Conservation (phyloP, 192 early-diverging fungal species). For the Mortierella claussenii region DNA sequence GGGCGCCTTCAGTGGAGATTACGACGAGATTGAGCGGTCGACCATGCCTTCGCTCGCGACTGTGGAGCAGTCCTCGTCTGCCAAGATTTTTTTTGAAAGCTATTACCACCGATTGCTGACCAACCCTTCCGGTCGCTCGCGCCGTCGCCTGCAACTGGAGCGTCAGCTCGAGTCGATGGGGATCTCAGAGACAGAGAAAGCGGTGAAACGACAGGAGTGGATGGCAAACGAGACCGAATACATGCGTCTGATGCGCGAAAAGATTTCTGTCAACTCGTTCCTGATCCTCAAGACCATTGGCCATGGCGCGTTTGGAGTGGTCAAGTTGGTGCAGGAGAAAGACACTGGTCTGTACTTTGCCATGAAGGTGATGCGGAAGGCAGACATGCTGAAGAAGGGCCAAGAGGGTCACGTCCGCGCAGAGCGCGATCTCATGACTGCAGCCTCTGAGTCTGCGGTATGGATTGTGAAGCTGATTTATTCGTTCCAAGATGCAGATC, state of each 20-base stretch:
- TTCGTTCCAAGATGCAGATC: conserved; percentile 89
- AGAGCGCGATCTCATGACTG: conserved; percentile 79
- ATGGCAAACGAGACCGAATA: conserved; percentile 61
- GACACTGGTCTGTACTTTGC: conserved; percentile 81
- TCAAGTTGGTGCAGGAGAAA: conserved; percentile 79
- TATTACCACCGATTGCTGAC: conserved; percentile 66
- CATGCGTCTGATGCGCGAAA: conserved; percentile 58
- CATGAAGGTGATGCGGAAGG: conserved; percentile 84
- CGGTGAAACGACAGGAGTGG: conserved; percentile 61
- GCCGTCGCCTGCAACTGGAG: conserved; percentile 64
- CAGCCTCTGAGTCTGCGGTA: conserved; percentile 58
- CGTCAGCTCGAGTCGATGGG: conserved; percentile 57
- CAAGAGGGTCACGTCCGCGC: conserved; percentile 78
- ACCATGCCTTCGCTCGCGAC: conserved; percentile 57
- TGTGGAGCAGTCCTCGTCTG: conserved; percentile 68
- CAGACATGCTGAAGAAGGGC: conserved; percentile 76
- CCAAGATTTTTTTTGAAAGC: conserved; percentile 70
- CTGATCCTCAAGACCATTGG: conserved; percentile 79
- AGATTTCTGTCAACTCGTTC: conserved; percentile 63
- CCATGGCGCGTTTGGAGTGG: conserved; percentile 85
- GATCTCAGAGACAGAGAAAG: conserved; percentile 63
- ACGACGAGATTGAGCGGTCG: conserved; percentile 27
- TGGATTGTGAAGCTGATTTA: conserved; percentile 95
- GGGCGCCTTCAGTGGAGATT: neutral
- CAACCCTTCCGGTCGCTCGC: conserved; percentile 57